Conservation (phyloP, 305 asterid species). For the Nicotiana rustica region DNA sequence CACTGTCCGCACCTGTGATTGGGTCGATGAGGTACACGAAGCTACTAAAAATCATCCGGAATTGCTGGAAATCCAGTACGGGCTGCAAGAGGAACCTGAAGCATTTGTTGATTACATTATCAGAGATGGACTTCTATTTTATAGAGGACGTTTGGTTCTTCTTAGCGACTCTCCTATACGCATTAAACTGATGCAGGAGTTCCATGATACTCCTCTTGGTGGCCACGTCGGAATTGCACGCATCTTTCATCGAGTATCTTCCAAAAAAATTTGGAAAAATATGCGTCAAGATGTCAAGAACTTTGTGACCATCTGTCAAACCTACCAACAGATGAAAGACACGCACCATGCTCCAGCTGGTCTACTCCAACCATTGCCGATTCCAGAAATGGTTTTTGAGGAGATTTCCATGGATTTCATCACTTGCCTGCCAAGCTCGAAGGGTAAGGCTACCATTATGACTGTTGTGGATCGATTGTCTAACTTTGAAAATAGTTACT, state of each 20-base stretch:
- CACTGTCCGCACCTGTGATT: too few species aligned
- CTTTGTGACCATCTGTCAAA: not conserved
- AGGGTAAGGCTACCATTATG: too few species aligned
- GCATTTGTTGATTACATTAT: not conserved
- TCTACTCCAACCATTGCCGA: not conserved
- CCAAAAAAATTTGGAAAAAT: not conserved
- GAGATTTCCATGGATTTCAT: too few species aligned
- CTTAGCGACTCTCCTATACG: not conserved
- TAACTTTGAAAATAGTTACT: too few species aligned
- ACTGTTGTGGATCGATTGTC: too few species aligned
- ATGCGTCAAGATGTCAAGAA: not conserved
- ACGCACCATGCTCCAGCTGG: not conserved
- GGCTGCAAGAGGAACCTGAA: too few species aligned
- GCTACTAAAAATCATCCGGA: too few species aligned
- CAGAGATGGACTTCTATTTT: not conserved
- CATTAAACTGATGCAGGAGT: not conserved
- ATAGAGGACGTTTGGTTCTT: not conserved
- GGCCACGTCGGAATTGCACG: not conserved
- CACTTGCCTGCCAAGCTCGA: too few species aligned
- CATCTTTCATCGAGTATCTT: not conserved
- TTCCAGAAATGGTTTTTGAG: not conserved
- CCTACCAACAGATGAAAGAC: not conserved
- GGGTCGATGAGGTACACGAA: too few species aligned
- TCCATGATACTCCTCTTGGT: not conserved
- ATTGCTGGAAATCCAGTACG: too few species aligned